Evolutionary conservation across 179 eudicot species (phyloP).

Genomic region (Spinacia oleracea): DNA sequence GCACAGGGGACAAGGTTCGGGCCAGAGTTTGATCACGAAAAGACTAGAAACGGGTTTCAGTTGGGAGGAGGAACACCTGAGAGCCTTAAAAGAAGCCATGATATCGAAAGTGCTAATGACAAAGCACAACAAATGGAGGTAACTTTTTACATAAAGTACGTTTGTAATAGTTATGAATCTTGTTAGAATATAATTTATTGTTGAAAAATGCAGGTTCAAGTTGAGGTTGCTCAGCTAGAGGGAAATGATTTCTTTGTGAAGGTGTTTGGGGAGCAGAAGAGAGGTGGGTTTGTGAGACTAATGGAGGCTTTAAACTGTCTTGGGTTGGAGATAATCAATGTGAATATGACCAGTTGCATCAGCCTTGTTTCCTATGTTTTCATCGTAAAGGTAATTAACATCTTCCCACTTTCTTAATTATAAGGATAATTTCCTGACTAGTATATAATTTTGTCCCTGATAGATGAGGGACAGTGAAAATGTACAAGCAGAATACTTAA

Average conservation of each 20-base stretch:
- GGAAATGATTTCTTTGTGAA: conserved; percentile 84
- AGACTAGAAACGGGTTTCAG: conserved; percentile 28
- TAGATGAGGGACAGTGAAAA: conserved; percentile 73
- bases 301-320: conserved; percentile 74
- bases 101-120: conserved; percentile 38
- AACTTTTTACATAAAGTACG: not conserved
- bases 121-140: conserved; percentile 92
- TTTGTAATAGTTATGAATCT: no score
- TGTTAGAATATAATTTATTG: not conserved
- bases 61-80: conserved; percentile 41
- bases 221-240: conserved; percentile 70
- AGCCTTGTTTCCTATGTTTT: conserved; percentile 75
- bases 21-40: conserved; percentile 41
- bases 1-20: conserved; percentile 25
- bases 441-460: not conserved
- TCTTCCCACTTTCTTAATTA: no score
- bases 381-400: conserved; percentile 67
- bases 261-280: conserved; percentile 79
- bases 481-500: conserved; percentile 74
- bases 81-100: conserved; percentile 31
- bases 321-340: conserved; percentile 81
- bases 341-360: conserved; percentile 72
- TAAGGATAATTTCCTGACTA: no score
- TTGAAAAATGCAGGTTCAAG: conserved; percentile 64
- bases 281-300: conserved; percentile 79